phyloP scores from a whole-genome alignment of 257 asterid genomes.

The Forsythia viridissima region DNA sequence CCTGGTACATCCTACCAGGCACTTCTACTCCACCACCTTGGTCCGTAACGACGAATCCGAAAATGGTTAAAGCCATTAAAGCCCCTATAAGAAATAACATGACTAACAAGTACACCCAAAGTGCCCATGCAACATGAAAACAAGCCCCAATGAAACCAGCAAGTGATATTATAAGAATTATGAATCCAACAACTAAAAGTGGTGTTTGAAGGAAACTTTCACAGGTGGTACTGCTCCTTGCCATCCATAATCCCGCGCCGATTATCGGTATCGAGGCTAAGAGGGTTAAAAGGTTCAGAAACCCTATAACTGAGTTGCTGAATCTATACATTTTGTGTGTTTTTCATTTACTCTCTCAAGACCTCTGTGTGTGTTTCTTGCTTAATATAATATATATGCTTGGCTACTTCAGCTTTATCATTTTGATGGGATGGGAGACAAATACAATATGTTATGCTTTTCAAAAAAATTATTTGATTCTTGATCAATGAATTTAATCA shows the following conservation, averaged over 20 bases:
- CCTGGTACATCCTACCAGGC: slow-evolving; percentile 64
- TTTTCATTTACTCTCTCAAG: not conserved
- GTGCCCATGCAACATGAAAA: slow-evolving; percentile 90
- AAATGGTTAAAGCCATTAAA: slow-evolving; percentile 65
- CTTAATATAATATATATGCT: not conserved
- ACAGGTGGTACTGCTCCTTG: slow-evolving; percentile 78
- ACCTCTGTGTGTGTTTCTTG: not conserved
- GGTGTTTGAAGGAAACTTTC: slow-evolving; percentile 92
- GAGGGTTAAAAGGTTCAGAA: slow-evolving; percentile 84
- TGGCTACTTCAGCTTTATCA: slow-evolving; percentile 26
- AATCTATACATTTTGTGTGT: slow-evolving; percentile 53
- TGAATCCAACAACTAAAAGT: slow-evolving; percentile 70
- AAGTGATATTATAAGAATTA: slow-evolving; percentile 65
- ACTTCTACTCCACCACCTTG: slow-evolving; percentile 66
- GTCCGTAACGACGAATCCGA: slow-evolving; percentile 83
- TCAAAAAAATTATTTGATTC: not conserved
- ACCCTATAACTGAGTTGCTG: slow-evolving; percentile 91
- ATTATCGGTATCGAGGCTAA: slow-evolving; percentile 91
- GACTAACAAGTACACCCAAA: slow-evolving; percentile 73
- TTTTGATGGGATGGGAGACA: not conserved
- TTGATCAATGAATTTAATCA: slow-evolving; percentile 23
- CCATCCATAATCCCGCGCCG: slow-evolving; percentile 97
- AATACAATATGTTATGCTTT: not conserved
- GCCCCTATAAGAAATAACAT: slow-evolving; percentile 77
- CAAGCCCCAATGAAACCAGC: slow-evolving; percentile 97